phyloP scores from a whole-genome alignment of 225 moss, liverwort and hornwort species.

The Thuidium tamariscinum region DNA sequence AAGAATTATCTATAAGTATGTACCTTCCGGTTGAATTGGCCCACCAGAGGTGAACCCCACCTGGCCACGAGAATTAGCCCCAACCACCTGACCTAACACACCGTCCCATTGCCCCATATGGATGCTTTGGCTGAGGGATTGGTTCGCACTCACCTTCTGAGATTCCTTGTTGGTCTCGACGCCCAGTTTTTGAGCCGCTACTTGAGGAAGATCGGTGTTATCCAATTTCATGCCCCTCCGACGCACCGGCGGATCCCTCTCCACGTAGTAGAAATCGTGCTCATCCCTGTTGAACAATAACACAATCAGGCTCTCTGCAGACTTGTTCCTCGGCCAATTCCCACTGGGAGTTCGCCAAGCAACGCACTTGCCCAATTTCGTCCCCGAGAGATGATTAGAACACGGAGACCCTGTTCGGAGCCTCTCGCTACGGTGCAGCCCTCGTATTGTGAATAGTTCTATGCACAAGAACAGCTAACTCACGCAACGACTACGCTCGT shows the following conservation, averaged over 20 bases:
- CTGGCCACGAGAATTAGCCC: not conserved
- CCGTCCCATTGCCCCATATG: not conserved
- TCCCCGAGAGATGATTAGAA: not conserved
- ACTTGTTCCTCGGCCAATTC: not conserved
- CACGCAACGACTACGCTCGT: not conserved
- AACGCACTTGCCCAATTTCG: not conserved
- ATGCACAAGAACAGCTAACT: not conserved
- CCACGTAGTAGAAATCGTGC: constrained; percentile 2
- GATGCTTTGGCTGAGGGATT: not conserved
- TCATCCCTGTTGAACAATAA: constrained; percentile 14
- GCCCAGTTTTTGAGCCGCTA: constrained; percentile 12
- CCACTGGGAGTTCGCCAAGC: not conserved
- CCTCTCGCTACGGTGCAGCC: not conserved
- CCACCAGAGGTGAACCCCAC: not conserved
- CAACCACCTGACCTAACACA: not conserved
- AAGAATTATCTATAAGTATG: not conserved
- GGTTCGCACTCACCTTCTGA: not conserved
- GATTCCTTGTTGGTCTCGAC: not conserved
- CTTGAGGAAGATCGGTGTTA: constrained; percentile 5
- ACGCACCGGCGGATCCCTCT: not conserved
- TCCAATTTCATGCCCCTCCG: not conserved
- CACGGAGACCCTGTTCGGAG: not conserved
- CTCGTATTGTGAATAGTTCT: not conserved
- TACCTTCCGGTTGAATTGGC: not conserved
- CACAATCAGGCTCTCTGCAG: not conserved